Percentiles rank a stretch among this genome's conserved stretches.
Conservation (phyloP, 2,329 filamentous ascomycete genomes). For the Sphaerulina vaccinii region DNA sequence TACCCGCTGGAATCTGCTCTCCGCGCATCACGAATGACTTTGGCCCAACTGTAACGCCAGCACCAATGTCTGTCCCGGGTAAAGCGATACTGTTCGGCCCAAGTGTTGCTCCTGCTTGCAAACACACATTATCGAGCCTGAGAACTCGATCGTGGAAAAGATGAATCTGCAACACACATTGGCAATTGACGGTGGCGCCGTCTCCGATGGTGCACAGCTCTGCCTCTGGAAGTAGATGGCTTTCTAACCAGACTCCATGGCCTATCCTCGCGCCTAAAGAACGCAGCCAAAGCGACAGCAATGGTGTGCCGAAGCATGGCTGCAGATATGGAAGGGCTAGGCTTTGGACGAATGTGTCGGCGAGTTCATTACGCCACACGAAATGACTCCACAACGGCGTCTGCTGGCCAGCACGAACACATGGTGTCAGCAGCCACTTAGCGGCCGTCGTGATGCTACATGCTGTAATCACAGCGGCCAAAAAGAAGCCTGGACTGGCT, state of each 20-base stretch:
- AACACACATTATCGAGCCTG: conserved; percentile 2
- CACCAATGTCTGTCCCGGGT: background rate
- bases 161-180: conserved; percentile 4
- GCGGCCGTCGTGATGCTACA: conserved; percentile 8
- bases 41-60: conserved; percentile 6
- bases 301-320: conserved; percentile 6
- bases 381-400: conserved; percentile 12
- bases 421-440: conserved; percentile 13
- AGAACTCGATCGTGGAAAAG: conserved; percentile 8
- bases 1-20: conserved; percentile 5
- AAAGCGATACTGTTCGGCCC: conserved; percentile 2
- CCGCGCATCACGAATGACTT: conserved; percentile 8
- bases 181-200: conserved; percentile 4
- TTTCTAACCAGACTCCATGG: conserved; percentile 5
- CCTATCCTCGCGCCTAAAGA: conserved; percentile 4
- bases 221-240: conserved; percentile 4
- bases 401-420: conserved; percentile 8
- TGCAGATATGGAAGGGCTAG: conserved; percentile 8
- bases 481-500: conserved; percentile 2
- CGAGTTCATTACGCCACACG: conserved; percentile 12
- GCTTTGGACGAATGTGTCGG: conserved; percentile 12
- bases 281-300: conserved; percentile 5
- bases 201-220: background rate
- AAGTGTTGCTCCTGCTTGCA: conserved; percentile 1
- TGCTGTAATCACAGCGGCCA: background rate